phyloP scores from a whole-genome alignment of 805 yeast species.

The Candida bentonensis region DNA sequence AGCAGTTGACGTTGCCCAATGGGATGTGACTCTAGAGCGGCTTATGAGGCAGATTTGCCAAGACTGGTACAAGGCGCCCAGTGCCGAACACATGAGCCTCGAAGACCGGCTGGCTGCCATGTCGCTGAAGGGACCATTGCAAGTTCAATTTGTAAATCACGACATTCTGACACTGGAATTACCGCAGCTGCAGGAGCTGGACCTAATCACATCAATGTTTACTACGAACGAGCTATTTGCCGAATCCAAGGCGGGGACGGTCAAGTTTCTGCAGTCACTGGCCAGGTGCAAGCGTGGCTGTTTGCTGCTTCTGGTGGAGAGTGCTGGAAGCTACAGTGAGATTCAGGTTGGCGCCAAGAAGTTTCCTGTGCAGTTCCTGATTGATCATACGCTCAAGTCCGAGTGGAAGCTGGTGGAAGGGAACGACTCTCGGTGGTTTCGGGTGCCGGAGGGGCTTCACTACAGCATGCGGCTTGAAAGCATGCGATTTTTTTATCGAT shows the following conservation, averaged over 20 bases:
- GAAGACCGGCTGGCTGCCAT: not conserved
- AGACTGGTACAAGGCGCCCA: not conserved
- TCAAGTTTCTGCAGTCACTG: conserved; percentile 42
- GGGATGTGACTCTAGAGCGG: conserved; percentile 7
- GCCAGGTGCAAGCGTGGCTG: conserved; percentile 44
- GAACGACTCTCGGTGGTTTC: conserved; percentile 73
- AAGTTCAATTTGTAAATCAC: not conserved
- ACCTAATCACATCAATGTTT: conserved; percentile 60
- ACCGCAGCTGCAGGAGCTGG: conserved; percentile 18
- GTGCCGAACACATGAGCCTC: not conserved
- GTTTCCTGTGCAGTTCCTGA: conserved; percentile 70
- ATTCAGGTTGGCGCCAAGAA: conserved; percentile 60
- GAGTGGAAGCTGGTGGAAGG: conserved; percentile 52
- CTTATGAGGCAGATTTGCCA: not conserved
- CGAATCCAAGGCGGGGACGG: conserved; percentile 47
- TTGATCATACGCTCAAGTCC: conserved; percentile 60
- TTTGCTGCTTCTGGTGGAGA: conserved; percentile 55
- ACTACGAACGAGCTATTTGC: conserved; percentile 80
- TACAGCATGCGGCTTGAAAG: conserved; percentile 67
- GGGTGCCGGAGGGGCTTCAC: conserved; percentile 37
- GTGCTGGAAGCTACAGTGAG: conserved; percentile 84
- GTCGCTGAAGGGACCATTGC: not conserved
- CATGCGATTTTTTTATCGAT: conserved; percentile 54
- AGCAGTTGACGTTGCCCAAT: conserved; percentile 1
- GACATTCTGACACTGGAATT: conserved; percentile 10